A percentile compares a stretch with the other conserved stretches of the same genome.
Conservation (phyloP, 148 eudicot species). For the Rhododendron vialii region DNA sequence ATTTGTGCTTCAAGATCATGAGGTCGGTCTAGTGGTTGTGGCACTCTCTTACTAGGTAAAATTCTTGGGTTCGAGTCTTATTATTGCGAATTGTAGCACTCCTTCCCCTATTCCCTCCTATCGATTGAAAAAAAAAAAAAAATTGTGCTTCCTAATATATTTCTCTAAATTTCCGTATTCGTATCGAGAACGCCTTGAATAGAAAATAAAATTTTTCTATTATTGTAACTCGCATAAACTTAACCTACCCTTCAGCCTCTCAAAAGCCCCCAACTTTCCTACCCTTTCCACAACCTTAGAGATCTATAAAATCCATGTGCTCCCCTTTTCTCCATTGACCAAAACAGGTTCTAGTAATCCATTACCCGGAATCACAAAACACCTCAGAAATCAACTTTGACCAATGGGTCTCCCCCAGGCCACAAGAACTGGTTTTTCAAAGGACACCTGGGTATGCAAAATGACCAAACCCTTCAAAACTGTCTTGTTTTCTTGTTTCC, state of each 20-base stretch:
- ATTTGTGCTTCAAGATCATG: background rate
- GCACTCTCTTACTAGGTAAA: too few species aligned
- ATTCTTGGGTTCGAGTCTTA: too few species aligned
- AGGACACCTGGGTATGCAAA: background rate
- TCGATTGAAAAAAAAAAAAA: too few species aligned
- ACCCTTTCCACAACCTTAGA: background rate
- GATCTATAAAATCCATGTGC: constrained; percentile 13
- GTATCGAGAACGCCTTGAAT: too few species aligned
- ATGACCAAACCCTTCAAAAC: constrained; percentile 20
- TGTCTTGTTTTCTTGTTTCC: constrained; percentile 18
- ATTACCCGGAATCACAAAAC: background rate
- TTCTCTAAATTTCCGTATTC: too few species aligned
- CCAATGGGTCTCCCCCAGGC: background rate
- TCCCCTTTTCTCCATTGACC: background rate
- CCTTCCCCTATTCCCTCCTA: too few species aligned
- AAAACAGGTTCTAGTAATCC: background rate
- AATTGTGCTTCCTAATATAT: too few species aligned
- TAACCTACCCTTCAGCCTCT: too few species aligned
- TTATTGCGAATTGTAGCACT: too few species aligned
- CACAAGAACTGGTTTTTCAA: background rate
- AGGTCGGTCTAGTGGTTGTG: too few species aligned
- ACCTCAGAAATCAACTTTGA: background rate
- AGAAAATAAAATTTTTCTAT: too few species aligned
- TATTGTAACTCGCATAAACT: too few species aligned
- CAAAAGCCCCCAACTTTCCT: background rate